Base-by-base conservation (phyloP, 345 rosid genomes). In the Brassica juncea region DNA sequence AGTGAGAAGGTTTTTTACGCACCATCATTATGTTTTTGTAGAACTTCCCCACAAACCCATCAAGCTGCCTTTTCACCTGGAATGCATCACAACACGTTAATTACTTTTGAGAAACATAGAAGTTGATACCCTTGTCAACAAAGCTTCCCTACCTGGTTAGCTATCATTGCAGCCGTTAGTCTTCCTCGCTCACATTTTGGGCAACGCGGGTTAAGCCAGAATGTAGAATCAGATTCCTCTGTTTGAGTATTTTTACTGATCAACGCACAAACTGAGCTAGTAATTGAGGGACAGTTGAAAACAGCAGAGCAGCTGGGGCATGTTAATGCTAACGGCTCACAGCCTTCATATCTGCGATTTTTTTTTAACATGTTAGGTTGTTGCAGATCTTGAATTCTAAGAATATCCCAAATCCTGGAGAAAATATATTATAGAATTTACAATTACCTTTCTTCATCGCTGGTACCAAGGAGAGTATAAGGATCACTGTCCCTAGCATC, bases 1-100 rank as follows among this genome's bases (percentile, higher is more conserved):
- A 65, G 28, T 30, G 65, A 58, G 44, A 64, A 58, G 31, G 31
- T 70, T 52, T 72, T 34, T 11, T 44, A 14, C 23, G 89, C 90
- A 93, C 99, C 98, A 64, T 91, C 98, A 93, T 89, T 74, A 85
- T 10, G 86, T 97, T 96, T 81, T 86, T 95, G 77, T 95, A 95
- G 78, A 91, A 95, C 79, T 64, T 73, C 14, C 91, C 86, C 68
- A 93, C 81, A 79, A 91, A 93, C 49, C 85, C 86, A 32, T 91
- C 98, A 3, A 84, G 91, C 86, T 89, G 97, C 61, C 86, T 85
- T 83, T 89, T 95, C 25, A 95, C 99, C 99, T 95, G 93, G 75
- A 81, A 84, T 32, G n/a, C n/a, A n/a, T n/a, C n/a, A n/a, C n/a
- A 73, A 47, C 11, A 61, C 59, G 25, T 73, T 57, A 57, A 58